Percentiles rank a stretch among this genome's conserved stretches.
Conservation (phyloP, 305 asterid species). For the Euphrasia arctica region DNA sequence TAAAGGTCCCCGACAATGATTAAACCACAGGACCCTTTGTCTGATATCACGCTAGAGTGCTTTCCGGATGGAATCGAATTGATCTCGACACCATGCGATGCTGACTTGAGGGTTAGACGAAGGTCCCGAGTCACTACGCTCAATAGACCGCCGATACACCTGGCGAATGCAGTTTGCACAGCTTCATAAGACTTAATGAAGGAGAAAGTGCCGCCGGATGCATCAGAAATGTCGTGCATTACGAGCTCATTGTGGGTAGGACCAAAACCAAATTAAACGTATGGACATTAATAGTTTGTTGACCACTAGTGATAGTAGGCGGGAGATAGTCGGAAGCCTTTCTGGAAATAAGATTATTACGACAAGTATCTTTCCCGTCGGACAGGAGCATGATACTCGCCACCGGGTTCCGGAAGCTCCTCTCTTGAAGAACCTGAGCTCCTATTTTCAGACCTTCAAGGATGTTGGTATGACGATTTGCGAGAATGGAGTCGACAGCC, state of each 20-base stretch:
- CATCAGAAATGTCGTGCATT: conserved; percentile 16
- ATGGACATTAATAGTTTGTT: not conserved
- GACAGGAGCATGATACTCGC: not conserved
- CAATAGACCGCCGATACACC: not conserved
- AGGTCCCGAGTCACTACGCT: not conserved
- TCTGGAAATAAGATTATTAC: not conserved
- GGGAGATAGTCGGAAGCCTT: not conserved
- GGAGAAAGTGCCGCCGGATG: conserved; percentile 2
- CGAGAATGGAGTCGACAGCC: not conserved
- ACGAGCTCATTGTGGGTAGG: not conserved
- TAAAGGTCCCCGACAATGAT: not conserved
- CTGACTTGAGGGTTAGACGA: too few species aligned
- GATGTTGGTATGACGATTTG: not conserved
- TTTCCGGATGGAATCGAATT: not conserved
- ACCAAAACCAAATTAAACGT: not conserved
- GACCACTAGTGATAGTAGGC: not conserved
- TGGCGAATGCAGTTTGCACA: not conserved
- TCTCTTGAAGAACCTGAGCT: not conserved
- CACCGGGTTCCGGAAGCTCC: not conserved
- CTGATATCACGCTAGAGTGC: not conserved
- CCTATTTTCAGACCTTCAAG: not conserved
- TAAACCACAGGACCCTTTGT: not conserved
- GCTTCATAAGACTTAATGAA: not conserved
- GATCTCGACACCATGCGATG: not conserved
- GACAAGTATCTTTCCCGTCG: not conserved